Conservation (phyloP, 2,329 filamentous ascomycete genomes). For the Talaromyces atroroseus region DNA sequence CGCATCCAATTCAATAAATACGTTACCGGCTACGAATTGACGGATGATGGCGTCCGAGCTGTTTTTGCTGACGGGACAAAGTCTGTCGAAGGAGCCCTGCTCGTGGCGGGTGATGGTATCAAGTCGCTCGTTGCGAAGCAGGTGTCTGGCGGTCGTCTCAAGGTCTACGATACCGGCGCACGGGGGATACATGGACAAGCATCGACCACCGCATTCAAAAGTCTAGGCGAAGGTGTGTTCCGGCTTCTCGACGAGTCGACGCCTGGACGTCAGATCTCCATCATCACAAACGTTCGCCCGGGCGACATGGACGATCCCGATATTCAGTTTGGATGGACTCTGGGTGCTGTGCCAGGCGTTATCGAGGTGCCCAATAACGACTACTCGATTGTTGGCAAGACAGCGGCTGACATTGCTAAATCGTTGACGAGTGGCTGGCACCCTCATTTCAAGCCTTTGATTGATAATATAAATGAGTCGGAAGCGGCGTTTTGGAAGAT, state of each 20-base stretch:
- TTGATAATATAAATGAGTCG: neutral
- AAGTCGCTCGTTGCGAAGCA: slow-evolving; percentile 2
- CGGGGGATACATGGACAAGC: slow-evolving; percentile 2
- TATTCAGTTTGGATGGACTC: slow-evolving; percentile 1
- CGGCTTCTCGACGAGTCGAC: neutral
- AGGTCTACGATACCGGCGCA: neutral
- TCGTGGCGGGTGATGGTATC: neutral
- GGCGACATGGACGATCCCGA: neutral
- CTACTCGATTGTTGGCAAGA: neutral
- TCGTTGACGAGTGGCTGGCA: neutral
- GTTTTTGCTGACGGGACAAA: neutral
- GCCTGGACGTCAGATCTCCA: neutral
- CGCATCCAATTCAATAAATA: neutral
- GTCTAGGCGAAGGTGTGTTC: neutral
- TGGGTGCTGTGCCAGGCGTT: neutral
- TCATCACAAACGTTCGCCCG: neutral
- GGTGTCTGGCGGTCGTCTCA: neutral
- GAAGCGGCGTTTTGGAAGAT: slow-evolving; percentile 3
- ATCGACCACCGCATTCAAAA: neutral
- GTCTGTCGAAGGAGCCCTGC: neutral
- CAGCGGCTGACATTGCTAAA: neutral
- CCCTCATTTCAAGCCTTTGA: neutral
- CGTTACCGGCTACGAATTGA: slow-evolving; percentile 1
- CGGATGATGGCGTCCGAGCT: neutral
- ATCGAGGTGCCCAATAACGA: slow-evolving; percentile 1